A percentile compares a stretch with the other conserved stretches of the same genome.
These are phyloP conservation scores for Hanseniaspora occidentalis DNA, from an alignment of 805 yeast genomes.

Conservation along the genomic window DNA sequence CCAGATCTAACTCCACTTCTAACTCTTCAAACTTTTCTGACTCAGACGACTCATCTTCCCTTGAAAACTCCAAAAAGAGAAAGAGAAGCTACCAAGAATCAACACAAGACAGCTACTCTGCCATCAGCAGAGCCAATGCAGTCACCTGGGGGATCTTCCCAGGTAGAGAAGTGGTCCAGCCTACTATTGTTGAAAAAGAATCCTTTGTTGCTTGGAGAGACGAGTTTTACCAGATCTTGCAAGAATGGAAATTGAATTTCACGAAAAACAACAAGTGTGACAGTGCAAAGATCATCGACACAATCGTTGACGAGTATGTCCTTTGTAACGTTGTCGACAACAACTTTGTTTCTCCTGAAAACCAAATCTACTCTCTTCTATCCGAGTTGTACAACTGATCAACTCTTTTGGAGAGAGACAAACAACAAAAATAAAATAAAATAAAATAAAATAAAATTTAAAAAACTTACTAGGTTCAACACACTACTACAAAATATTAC, in stretches of 20 bases:
- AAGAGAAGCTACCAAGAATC: too few relatives aligned
- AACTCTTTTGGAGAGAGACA: too few relatives aligned
- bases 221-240: conserved; percentile 73
- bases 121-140: conserved; percentile 67
- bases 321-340: conserved; percentile 87
- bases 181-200: conserved; percentile 85
- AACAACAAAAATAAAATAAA: too few relatives aligned
- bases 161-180: conserved; percentile 87
- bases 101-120: too few relatives aligned
- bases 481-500: too few relatives aligned
- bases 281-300: conserved; percentile 27
- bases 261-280: conserved; percentile 25
- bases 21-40: too few relatives aligned
- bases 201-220: conserved; percentile 97
- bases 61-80: too few relatives aligned
- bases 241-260: conserved; percentile 63
- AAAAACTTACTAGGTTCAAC: too few relatives aligned
- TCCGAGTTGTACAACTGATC: conserved; percentile 3
- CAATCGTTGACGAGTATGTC: conserved; percentile 46
- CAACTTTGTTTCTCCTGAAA: conserved; percentile 46
- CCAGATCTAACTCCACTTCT: too few relatives aligned
- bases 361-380: conserved; percentile 44
- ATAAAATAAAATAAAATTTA: too few relatives aligned
- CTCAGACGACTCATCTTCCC: too few relatives aligned
- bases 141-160: conserved; percentile 99